These are phyloP conservation scores for Ophidiomyces ophidiicola DNA, from an alignment of 2,329 filamentous ascomycete species.

Conservation along the genomic window DNA sequence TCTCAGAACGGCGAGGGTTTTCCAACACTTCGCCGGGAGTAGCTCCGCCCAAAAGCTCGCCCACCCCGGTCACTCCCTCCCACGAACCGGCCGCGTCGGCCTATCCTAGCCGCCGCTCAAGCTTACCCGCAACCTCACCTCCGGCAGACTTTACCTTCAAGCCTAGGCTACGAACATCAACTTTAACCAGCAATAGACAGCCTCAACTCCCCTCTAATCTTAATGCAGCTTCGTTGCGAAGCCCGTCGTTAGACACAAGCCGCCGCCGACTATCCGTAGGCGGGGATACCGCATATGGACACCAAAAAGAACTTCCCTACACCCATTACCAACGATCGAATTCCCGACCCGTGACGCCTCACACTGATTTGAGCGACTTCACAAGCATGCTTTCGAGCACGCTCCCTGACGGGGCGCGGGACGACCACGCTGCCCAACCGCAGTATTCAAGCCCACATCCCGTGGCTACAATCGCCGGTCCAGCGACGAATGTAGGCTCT, in stretches of 20 bases:
- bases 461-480: neutral
- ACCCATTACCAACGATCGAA: conserved; percentile 6
- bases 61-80: neutral
- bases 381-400: conserved; percentile 2
- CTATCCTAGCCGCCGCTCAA: conserved; percentile 4
- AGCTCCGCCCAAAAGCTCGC: neutral
- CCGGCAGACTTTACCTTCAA: conserved; percentile 1
- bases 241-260: conserved; percentile 2
- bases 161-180: conserved; percentile 6
- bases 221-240: neutral
- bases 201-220: neutral
- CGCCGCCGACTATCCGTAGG: neutral
- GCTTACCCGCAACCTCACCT: conserved; percentile 6
- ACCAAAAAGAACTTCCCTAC: neutral
- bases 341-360: neutral
- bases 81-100: neutral
- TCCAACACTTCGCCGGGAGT: neutral
- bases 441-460: conserved; percentile 5
- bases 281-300: neutral
- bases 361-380: neutral
- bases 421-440: neutral
- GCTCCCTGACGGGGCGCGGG: neutral
- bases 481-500: conserved; percentile 5
- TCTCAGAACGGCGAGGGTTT: conserved; percentile 2
- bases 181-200: conserved; percentile 6